These are phyloP conservation scores for Stellera chamaejasme DNA, from an alignment of 345 rosid species.

Conservation along the genomic window DNA sequence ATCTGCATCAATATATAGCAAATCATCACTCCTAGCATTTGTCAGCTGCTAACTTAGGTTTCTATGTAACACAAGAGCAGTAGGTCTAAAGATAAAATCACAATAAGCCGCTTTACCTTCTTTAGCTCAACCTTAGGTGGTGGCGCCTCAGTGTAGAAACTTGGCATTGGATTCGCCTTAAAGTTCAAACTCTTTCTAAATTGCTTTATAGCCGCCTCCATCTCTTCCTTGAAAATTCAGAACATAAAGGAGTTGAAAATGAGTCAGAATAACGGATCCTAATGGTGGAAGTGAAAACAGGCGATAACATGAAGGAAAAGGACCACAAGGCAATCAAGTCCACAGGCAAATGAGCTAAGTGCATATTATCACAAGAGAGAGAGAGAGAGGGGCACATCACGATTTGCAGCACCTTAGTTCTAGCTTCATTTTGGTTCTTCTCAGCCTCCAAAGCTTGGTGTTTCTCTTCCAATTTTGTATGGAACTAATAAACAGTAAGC, in stretches of 20 bases:
- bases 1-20: conserved; percentile 32
- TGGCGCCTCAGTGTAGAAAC: conserved; percentile 77
- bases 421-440: conserved; percentile 60
- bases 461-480: conserved; percentile 75
- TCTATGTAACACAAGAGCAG: conserved; percentile 1
- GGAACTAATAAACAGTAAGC: conserved; percentile 42
- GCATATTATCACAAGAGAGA: neutral
- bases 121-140: conserved; percentile 78
- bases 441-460: conserved; percentile 78
- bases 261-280: conserved; percentile 3
- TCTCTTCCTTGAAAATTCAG: conserved; percentile 55
- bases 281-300: neutral
- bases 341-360: too few species aligned
- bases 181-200: conserved; percentile 67
- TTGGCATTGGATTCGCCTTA: conserved; percentile 87
- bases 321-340: too few species aligned
- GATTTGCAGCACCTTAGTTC: conserved; percentile 46
- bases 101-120: conserved; percentile 43
- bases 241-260: neutral
- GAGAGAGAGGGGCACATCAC: neutral
- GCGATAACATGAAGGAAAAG: neutral
- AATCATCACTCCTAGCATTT: neutral
- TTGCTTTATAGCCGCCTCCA: conserved; percentile 72
- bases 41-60: neutral
- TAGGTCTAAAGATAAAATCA: neutral